Percentiles rank a stretch among this genome's conserved stretches.
Conservation (phyloP, 352 stramenopile genomes). For the Globisporangium spiculum region DNA sequence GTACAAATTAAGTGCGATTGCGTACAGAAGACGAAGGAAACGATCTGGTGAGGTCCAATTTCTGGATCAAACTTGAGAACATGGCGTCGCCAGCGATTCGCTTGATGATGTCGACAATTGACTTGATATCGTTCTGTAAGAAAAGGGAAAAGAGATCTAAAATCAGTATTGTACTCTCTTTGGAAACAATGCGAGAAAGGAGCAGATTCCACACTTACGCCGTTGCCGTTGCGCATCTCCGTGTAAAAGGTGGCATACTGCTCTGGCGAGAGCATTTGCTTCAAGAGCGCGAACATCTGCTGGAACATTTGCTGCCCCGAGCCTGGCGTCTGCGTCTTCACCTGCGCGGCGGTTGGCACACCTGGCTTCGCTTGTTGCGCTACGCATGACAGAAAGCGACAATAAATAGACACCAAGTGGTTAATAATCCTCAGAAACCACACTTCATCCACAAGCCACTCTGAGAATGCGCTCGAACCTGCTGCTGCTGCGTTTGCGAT, state of each 20-base stretch:
- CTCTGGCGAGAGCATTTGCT: constrained; percentile 82
- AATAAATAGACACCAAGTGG: neutral
- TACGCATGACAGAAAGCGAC: neutral
- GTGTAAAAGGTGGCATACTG: constrained; percentile 77
- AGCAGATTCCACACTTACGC: constrained; percentile 24
- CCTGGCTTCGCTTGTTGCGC: neutral
- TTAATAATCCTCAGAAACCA: neutral
- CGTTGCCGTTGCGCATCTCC: constrained; percentile 83
- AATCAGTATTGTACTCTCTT: neutral
- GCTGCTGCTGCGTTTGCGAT: neutral
- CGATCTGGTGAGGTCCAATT: constrained; percentile 72
- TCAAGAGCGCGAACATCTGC: constrained; percentile 83
- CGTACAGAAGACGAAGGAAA: constrained; percentile 39
- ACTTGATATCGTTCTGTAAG: constrained; percentile 80
- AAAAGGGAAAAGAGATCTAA: neutral
- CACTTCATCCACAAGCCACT: neutral
- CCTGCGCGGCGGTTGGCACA: constrained; percentile 8
- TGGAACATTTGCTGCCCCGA: constrained; percentile 85
- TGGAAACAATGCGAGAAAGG: neutral
- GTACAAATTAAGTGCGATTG: neutral
- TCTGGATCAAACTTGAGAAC: constrained; percentile 79
- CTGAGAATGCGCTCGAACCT: neutral
- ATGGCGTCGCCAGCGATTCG: constrained; percentile 76
- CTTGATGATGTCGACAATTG: constrained; percentile 88
- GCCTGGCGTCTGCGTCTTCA: constrained; percentile 40